Base-by-base conservation (phyloP, 225 moss, liverwort and hornwort species). In the Lunularia cruciata region DNA sequence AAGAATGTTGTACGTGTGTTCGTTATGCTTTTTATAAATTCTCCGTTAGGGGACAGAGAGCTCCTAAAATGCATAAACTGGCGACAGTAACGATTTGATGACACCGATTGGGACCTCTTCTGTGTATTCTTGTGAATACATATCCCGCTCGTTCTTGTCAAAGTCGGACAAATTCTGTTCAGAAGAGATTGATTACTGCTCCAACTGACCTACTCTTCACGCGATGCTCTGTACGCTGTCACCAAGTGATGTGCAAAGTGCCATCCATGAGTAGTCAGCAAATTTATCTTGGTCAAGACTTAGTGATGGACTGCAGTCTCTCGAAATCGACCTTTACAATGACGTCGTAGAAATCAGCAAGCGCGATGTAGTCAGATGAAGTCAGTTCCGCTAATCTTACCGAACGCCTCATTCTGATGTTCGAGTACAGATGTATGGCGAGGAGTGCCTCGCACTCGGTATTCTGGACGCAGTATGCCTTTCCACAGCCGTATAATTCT, bases 1-100 rank as follows among this genome's bases (percentile, higher is more conserved):
- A 54, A 54, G 54, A 54, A 54, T 54, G 54, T 54, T 54, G 54
- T 54, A 54, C 54, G 28, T 27, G 54, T 23, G 54, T 54, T 26
- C 54, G 28, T 27, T 25, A 7, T 54, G 54, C 54, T n/a, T n/a
- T n/a, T n/a, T n/a, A n/a, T n/a, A n/a, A n/a, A 54, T 54, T 43
- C 43, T 43, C 25, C 1, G 52, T n/a, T n/a, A n/a, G n/a, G n/a
- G n/a, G n/a, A n/a, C n/a, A n/a, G n/a, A n/a, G n/a, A n/a, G n/a
- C n/a, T n/a, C n/a, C n/a, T n/a, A n/a, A n/a, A n/a, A n/a, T n/a
- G n/a, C n/a, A n/a, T n/a, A n/a, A n/a, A n/a, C n/a, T n/a, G n/a
- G n/a, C n/a, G n/a, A n/a, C n/a, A n/a, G n/a, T n/a, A n/a, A n/a
- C n/a, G n/a, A n/a, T n/a, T n/a, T n/a, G n/a, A n/a, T n/a, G n/a